Percentiles rank a stretch among this genome's conserved stretches.
These are phyloP conservation scores for Zelopaecilomyces penicillatus DNA, from an alignment of 2,329 filamentous ascomycete genomes.

Conservation along the genomic window DNA sequence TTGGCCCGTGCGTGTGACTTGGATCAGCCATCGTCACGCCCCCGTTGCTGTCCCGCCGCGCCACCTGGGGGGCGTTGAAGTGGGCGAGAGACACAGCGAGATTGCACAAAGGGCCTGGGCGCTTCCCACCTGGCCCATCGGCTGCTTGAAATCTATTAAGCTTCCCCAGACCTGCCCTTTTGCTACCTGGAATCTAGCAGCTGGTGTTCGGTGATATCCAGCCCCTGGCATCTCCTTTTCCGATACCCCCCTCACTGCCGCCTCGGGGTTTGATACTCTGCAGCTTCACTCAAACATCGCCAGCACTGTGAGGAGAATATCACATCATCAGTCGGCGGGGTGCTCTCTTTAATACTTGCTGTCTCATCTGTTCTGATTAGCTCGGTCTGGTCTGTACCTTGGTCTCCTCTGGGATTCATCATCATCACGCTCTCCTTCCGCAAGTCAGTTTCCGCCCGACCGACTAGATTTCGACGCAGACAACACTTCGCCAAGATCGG, in stretches of 20 bases:
- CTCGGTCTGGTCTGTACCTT: too few relatives aligned
- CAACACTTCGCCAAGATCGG: too few relatives aligned
- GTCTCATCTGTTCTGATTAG: too few relatives aligned
- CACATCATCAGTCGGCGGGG: too few relatives aligned
- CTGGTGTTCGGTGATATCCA: neutral
- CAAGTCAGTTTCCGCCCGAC: too few relatives aligned
- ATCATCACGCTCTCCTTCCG: neutral
- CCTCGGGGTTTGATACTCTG: neutral
- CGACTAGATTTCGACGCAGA: too few relatives aligned
- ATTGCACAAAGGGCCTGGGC: conserved; percentile 3
- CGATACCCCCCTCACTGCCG: neutral
- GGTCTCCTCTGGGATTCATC: neutral
- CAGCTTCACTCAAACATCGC: neutral
- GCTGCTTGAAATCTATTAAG: neutral
- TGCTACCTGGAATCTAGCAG: neutral
- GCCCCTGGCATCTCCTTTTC: neutral
- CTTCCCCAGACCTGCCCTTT: neutral
- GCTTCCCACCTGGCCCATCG: neutral
- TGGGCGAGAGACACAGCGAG: conserved; percentile 3
- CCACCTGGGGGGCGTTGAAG: conserved; percentile 1
- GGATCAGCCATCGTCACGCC: too few relatives aligned
- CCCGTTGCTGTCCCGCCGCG: conserved; percentile 4
- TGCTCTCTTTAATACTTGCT: too few relatives aligned
- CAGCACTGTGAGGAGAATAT: neutral
- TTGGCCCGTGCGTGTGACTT: too few relatives aligned